These are phyloP conservation scores for Austroboletus festivus DNA, from an alignment of 768 basidiomycete genomes.

Conservation along the genomic window DNA sequence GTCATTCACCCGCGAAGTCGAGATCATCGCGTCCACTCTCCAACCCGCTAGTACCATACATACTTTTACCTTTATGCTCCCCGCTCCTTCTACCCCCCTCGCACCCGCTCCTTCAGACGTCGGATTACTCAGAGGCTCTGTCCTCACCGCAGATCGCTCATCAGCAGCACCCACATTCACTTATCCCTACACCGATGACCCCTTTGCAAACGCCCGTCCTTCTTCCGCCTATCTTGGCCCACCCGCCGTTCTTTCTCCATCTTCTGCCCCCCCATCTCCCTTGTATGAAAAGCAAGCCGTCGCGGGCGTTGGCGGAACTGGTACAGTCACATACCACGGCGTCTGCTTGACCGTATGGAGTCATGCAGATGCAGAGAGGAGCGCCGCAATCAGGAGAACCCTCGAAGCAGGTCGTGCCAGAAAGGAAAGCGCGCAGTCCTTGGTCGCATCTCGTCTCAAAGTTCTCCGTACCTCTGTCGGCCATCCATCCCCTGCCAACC, in stretches of 20 bases:
- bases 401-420: conserved; percentile 75
- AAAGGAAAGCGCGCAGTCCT: conserved; percentile 76
- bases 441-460: conserved; percentile 66
- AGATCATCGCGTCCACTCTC: conserved; percentile 91
- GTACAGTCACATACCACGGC: conserved; percentile 73
- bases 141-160: conserved; percentile 63
- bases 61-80: conserved; percentile 85
- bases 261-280: conserved; percentile 26
- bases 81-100: conserved; percentile 70
- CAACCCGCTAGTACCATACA: conserved; percentile 93
- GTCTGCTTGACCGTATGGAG: conserved; percentile 96
- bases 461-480: conserved; percentile 53
- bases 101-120: conserved; percentile 68
- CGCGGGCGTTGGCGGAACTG: conserved; percentile 36
- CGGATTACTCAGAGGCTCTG: conserved; percentile 64
- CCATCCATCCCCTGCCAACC: conserved; percentile 41
- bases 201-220: conserved; percentile 63
- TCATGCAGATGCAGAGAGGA: conserved; percentile 87
- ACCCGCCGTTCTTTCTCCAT: conserved; percentile 53
- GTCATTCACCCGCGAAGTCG: conserved; percentile 88
- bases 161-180: conserved; percentile 66
- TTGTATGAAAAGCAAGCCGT: conserved; percentile 31
- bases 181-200: conserved; percentile 73
- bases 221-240: conserved; percentile 80
- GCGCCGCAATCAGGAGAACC: conserved; percentile 78